Conservation (phyloP, 768 basidiomycete genomes). For the Coprinopsis strossmayeri region DNA sequence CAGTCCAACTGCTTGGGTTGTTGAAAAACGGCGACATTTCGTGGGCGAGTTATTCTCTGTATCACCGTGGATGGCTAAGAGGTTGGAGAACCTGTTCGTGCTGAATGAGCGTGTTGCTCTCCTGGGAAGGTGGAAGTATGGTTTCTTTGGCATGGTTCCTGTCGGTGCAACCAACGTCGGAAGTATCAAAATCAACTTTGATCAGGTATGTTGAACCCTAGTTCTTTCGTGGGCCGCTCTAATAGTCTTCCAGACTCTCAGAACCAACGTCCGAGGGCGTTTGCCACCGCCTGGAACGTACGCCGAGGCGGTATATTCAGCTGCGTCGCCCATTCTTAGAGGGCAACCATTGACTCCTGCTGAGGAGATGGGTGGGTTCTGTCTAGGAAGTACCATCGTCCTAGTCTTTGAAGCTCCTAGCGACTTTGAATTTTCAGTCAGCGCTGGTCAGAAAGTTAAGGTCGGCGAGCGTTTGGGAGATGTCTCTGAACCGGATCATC, state of each 20-base stretch:
- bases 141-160: slow-evolving; percentile 96
- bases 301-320: slow-evolving; percentile 86
- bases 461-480: slow-evolving; percentile 83
- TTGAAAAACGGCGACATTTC: slow-evolving; percentile 92
- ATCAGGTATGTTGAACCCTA: slow-evolving; percentile 44
- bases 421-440: slow-evolving; percentile 70
- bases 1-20: slow-evolving; percentile 93
- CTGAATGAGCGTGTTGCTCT: slow-evolving; percentile 97
- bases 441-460: slow-evolving; percentile 77
- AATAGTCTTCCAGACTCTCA: slow-evolving; percentile 50
- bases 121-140: slow-evolving; percentile 89
- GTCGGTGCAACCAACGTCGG: slow-evolving; percentile 99
- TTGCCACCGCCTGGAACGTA: slow-evolving; percentile 80
- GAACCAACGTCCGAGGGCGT: slow-evolving; percentile 79
- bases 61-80: slow-evolving; percentile 91
- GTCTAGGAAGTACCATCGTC: slow-evolving; percentile 91
- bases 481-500: slow-evolving; percentile 23
- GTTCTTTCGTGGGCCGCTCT: slow-evolving; percentile 5
- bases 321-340: slow-evolving; percentile 72
- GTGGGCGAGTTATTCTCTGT: slow-evolving; percentile 95
- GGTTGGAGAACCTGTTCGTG: slow-evolving; percentile 89
- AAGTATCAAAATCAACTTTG: slow-evolving; percentile 93
- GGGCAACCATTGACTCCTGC: slow-evolving; percentile 86
- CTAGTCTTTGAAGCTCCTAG: slow-evolving; percentile 93
- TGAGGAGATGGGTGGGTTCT: slow-evolving; percentile 98